Base-by-base conservation (phyloP, 108 stramenopile genomes). In the Thalassiosira profunda region DNA sequence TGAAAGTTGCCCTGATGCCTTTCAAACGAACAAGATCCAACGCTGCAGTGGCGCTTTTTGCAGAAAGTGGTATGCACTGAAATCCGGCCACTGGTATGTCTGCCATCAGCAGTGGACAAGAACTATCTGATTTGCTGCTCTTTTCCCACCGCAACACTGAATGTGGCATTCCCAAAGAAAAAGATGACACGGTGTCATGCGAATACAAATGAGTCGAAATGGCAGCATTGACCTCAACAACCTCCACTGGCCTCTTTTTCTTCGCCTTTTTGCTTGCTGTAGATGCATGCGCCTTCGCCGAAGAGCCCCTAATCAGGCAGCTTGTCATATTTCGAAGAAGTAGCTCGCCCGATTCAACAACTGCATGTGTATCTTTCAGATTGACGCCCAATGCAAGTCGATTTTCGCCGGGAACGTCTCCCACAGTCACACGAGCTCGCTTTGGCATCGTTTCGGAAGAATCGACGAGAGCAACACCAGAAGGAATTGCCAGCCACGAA, bases 321-420 rank as follows among this genome's bases (percentile, higher is more conserved):
- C 41, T 58, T n/a, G 45, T 12, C 10, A 64, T 47, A 21, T 62
- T 54, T 28, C 42, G 49, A 20, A 75, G 41, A 23, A 75, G 37
- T 31, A 25, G 18, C 12, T 72, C 51, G 33, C 33, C 5, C 45
- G 18, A 41, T 8, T 44, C 25, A 20, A 75, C 33, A 31, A 75
- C 44, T 14, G 20, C 53, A 15, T 40, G 54, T 43, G 61, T 23
- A 12, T 59, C 25, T 53, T 66, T 26, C 31, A 67, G 18, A 48
- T 75, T 44, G 29, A 75, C 20, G 28, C 74, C 74, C 11, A 54
- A 31, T 37, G 58, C 70, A 35, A 55, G 28, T 35, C 63, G 15
- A 53, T 61, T 67, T 23, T n/a, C 35, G 55, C 70, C 47, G 29
- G 29, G 28, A 38, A 17, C 12, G 7, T 31, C 34, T 9, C 65